Evolutionary conservation across 2,329 filamentous ascomycete species (phyloP), one percentile per base, ranked within the genome.

Genomic region (Camillea tinctor): DNA sequence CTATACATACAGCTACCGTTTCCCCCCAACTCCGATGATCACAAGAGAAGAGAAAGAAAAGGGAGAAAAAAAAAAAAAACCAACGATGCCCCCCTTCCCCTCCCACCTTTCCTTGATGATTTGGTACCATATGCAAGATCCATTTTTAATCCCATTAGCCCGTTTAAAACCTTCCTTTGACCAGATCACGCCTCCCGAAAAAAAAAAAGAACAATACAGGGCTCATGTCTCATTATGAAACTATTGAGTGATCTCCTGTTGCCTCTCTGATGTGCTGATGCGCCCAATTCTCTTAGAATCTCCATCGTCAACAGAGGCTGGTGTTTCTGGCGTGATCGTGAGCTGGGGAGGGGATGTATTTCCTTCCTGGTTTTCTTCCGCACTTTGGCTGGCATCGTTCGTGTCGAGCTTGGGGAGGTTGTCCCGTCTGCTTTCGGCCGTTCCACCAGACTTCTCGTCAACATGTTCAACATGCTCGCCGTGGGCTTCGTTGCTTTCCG

Each of bases 321-420:
- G 81, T 1, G 82, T 84, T 17, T 78, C 81, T 0, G 81, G 80
- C 0, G 81, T 84, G n/a, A 84, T 66, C 49, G 76, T 78, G 0
- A 84, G 66, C 48, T 80, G 73, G 0, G 81, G 81, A 0, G 79
- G 70, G n/a, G 70, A 52, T 5, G 71, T 55, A 21, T 56, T 60
- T 17, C 61, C 68, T 58, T 60, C n/a, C 58, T 59, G 36, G 2
- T 1, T 59, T 44, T 44, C 44, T 23, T 56, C 60, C 5, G 59
- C 56, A 30, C 36, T 21, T 24, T 62, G 58, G 56, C 51, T 58
- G 48, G 52, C 56, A n/a, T 76, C 74, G 0, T 72, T 66, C 66
- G 8, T 66, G 50, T 58, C 66, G n/a, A 48, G 55, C 48, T 55
- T 65, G 17, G 58, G 60, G 20, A 19, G 54, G 17, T 61, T 19